Conservation (phyloP, 257 asterid genomes). For the Scutellaria baicalensis region DNA sequence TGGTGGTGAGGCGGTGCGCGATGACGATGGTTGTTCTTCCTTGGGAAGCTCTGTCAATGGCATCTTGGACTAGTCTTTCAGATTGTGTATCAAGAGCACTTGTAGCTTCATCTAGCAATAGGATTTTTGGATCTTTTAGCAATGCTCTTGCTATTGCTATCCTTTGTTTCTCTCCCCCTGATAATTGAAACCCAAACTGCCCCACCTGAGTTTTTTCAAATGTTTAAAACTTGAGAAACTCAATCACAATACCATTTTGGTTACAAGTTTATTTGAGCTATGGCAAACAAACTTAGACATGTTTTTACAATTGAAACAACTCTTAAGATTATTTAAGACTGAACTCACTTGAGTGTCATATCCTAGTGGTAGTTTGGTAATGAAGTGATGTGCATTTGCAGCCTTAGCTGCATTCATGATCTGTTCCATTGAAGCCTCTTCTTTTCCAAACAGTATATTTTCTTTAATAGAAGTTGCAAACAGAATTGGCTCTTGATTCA, state of each 20-base stretch:
- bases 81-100: constrained; percentile 77
- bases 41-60: constrained; percentile 51
- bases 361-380: constrained; percentile 42
- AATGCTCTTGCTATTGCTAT: constrained; percentile 75
- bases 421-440: constrained; percentile 52
- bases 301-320: no score
- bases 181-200: constrained; percentile 56
- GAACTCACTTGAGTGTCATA: constrained; percentile 59
- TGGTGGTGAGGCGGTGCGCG: constrained; percentile 67
- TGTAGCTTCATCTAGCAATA: constrained; percentile 78
- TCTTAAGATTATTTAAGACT: no score
- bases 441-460: constrained; percentile 62
- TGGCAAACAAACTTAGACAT: background rate
- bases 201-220: constrained; percentile 54
- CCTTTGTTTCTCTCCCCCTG: constrained; percentile 85
- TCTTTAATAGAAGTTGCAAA: constrained; percentile 70
- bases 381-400: constrained; percentile 74
- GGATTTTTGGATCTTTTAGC: constrained; percentile 56
- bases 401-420: constrained; percentile 46
- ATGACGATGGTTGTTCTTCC: constrained; percentile 64
- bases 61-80: constrained; percentile 57
- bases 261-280: no score
- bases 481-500: constrained; percentile 71
- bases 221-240: background rate
- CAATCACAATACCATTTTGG: background rate